Evolutionary conservation across 805 yeast species (phyloP), one percentile per base, ranked within the genome.

Genomic region (Lachancea kluyveri): DNA sequence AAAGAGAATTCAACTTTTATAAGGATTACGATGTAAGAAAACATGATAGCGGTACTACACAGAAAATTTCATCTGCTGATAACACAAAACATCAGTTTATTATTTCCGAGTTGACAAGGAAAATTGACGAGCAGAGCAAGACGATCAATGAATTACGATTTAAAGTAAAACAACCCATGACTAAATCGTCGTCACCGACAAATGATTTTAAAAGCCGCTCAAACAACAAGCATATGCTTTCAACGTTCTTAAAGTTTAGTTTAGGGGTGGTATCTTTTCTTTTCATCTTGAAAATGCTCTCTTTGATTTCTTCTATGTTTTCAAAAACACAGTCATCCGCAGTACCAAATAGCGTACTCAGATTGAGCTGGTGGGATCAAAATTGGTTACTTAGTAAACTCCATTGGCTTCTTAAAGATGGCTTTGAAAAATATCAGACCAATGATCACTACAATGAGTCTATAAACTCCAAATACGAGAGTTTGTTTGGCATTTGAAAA

Each of bases 1-100:
- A 45, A 16, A 34, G 48, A 12, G 55, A 52, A 28, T 53, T 51
- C 28, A 48, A 43, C 13, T 54, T 47, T 31, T 54, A 50, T 31
- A 54, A 51, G 32, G 41, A 39, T 30, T 39, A 37, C 28, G 43
- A 39, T 13, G 45, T 43, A 28, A 30, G 23, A 17, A 22, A 26
- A n/a, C n/a, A n/a, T n/a, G n/a, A n/a, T n/a, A n/a, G n/a, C n/a
- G n/a, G n/a, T n/a, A n/a, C n/a, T n/a, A n/a, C n/a, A n/a, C n/a
- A n/a, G n/a, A n/a, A n/a, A n/a, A n/a, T n/a, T n/a, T n/a, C n/a
- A n/a, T 7, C 13, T 14, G 17, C 27, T 13, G 45, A 38, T 21
- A 25, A 33, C 21, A 29, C 49, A 7, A 41, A 42, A 18, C 50
- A 50, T 33, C 55, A 53, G 23, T 52, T 52, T 24, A 44, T 53